These are phyloP conservation scores for Ceratocystis cubensis DNA, from an alignment of 2,329 filamentous ascomycete species.

Conservation along the genomic window DNA sequence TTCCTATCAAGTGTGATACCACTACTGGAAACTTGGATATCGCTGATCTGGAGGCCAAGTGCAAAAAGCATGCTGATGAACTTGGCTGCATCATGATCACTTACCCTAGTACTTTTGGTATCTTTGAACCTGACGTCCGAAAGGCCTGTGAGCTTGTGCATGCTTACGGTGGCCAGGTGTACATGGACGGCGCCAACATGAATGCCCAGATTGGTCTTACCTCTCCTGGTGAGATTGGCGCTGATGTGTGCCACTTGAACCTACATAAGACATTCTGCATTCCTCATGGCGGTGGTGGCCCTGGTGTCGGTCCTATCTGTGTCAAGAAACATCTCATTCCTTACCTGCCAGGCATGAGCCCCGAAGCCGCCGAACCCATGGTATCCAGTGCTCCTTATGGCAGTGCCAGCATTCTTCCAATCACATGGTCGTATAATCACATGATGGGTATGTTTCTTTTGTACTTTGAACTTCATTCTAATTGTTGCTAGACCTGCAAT, in stretches of 20 bases:
- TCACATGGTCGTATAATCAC: slow-evolving; percentile 89
- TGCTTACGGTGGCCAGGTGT: slow-evolving; percentile 78
- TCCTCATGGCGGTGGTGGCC: slow-evolving; percentile 86
- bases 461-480: neutral
- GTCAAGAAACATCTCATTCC: slow-evolving; percentile 69
- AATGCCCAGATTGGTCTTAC: slow-evolving; percentile 94
- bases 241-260: slow-evolving; percentile 93
- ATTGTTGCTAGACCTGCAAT: neutral
- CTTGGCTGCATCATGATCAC: slow-evolving; percentile 93
- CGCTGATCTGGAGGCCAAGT: slow-evolving; percentile 73
- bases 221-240: slow-evolving; percentile 87
- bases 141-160: slow-evolving; percentile 78
- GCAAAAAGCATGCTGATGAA: slow-evolving; percentile 72
- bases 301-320: slow-evolving; percentile 86
- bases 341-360: slow-evolving; percentile 52
- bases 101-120: slow-evolving; percentile 87
- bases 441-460: slow-evolving; percentile 57
- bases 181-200: slow-evolving; percentile 99
- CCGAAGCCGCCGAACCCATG: slow-evolving; percentile 36
- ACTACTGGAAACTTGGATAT: slow-evolving; percentile 84
- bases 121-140: slow-evolving; percentile 84
- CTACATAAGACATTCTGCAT: slow-evolving; percentile 99
- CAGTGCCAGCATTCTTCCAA: slow-evolving; percentile 82
- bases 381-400: slow-evolving; percentile 77
- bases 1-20: slow-evolving; percentile 79